A percentile compares a stretch with the other conserved stretches of the same genome.
phyloP scores from a whole-genome alignment of 1,284 basidiomycete genomes.

The Anthracocystis panici-leucophaei region DNA sequence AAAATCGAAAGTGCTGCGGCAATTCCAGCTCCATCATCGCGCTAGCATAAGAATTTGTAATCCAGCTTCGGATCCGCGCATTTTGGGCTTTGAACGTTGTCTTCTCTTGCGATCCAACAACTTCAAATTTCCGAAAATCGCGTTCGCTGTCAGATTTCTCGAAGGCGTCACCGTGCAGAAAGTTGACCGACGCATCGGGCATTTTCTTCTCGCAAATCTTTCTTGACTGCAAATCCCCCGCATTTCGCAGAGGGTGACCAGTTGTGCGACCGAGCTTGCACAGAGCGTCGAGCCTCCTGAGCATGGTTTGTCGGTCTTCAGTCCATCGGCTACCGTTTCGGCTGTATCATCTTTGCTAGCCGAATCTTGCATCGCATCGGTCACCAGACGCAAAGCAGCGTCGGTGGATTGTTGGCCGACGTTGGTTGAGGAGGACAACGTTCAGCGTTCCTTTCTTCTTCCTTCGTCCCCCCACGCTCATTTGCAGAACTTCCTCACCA shows the following conservation, averaged over 20 bases:
- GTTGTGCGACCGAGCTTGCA: no score
- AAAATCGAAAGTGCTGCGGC: conserved; percentile 38
- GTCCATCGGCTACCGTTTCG: background rate
- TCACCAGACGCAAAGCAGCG: no score
- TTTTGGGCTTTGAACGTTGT: background rate
- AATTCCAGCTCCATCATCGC: conserved; percentile 21
- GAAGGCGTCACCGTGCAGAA: no score
- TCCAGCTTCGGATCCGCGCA: conserved; percentile 6
- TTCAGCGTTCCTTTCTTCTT: no score
- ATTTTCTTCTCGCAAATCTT: conserved; percentile 19
- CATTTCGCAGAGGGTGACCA: conserved; percentile 8
- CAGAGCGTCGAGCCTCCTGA: no score
- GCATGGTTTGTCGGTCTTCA: background rate
- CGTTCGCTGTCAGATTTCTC: background rate
- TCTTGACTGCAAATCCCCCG: conserved; percentile 15
- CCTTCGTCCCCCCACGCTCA: no score
- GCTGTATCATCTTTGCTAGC: no score
- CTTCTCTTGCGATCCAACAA: background rate
- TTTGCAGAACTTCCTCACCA: background rate
- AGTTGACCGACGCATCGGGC: background rate
- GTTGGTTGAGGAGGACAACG: no score
- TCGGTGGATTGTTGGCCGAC: no score
- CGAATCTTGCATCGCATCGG: no score
- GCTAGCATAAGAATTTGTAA: conserved; percentile 24
- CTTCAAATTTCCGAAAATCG: background rate